Percentiles rank a stretch among this genome's conserved stretches.
Conservation (phyloP, 345 rosid genomes). For the Aegle marmelos region DNA sequence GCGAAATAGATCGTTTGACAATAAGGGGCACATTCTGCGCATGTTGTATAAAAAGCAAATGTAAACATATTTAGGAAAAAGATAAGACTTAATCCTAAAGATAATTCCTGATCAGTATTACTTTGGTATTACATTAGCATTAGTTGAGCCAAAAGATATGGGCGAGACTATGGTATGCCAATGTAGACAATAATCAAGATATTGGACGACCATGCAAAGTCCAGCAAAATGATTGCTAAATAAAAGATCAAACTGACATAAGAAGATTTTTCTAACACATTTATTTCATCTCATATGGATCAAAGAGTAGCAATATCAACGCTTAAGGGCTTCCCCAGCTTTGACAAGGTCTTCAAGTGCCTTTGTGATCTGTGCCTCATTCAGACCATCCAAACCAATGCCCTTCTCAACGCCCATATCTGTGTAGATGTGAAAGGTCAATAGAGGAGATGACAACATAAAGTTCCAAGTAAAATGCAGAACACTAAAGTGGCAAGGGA, state of each 20-base stretch:
- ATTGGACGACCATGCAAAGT: too few species aligned
- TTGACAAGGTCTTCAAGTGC: conserved; percentile 43
- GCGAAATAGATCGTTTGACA: too few species aligned
- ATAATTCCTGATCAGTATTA: too few species aligned
- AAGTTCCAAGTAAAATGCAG: not conserved
- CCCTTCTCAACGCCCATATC: conserved; percentile 82
- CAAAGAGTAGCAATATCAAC: conserved; percentile 29
- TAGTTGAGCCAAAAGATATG: too few species aligned
- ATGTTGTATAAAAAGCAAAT: too few species aligned
- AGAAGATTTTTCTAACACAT: not conserved
- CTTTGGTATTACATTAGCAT: too few species aligned
- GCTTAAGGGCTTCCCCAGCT: conserved; percentile 30
- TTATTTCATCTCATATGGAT: conserved; percentile 24
- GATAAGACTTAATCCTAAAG: too few species aligned
- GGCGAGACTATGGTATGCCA: too few species aligned
- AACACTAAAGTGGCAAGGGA: not conserved
- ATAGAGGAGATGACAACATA: not conserved
- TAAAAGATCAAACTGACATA: not conserved
- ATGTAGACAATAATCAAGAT: too few species aligned
- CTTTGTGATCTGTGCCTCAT: conserved; percentile 57
- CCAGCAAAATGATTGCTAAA: not conserved
- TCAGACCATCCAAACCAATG: conserved; percentile 57
- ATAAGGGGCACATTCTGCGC: too few species aligned
- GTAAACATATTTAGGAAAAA: too few species aligned
- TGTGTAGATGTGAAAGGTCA: conserved; percentile 19